Conservation (phyloP, 2,329 filamentous ascomycete genomes). For the Dichotomopilus funicola region DNA sequence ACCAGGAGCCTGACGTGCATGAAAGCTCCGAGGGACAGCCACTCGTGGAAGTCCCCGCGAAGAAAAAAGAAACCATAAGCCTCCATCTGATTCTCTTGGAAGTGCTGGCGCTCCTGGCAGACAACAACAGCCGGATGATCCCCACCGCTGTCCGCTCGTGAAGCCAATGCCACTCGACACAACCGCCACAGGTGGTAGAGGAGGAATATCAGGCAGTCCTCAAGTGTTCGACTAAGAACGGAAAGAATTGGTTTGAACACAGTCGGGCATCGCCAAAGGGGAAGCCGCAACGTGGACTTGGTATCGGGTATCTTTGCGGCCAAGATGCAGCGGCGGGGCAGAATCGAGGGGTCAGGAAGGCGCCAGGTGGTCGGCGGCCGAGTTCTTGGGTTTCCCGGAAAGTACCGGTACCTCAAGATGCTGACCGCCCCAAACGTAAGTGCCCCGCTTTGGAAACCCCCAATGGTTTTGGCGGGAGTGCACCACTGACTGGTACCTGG, state of each 20-base stretch:
- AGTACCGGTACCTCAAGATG: conserved; percentile 27
- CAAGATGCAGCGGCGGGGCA: conserved; percentile 12
- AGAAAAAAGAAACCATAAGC: background rate
- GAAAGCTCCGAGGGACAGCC: background rate
- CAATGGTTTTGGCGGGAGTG: conserved; percentile 25
- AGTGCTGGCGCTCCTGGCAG: background rate
- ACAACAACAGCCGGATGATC: conserved; percentile 14
- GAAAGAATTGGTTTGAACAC: background rate
- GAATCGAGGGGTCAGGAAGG: background rate
- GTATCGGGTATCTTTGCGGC: conserved; percentile 16
- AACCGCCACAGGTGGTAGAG: background rate
- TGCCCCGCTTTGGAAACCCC: conserved; percentile 25
- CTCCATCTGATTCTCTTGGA: background rate
- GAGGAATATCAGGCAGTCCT: background rate
- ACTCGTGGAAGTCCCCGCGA: background rate
- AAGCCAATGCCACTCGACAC: background rate
- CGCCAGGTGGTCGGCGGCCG: conserved; percentile 3
- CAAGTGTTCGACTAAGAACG: background rate
- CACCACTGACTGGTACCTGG: conserved; percentile 14
- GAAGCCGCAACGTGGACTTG: background rate
- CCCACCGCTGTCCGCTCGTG: conserved; percentile 14
- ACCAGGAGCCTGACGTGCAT: background rate
- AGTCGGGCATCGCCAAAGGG: conserved; percentile 4
- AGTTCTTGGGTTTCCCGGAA: background rate
- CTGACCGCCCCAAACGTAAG: conserved; percentile 21